phyloP scores from a whole-genome alignment of 805 yeast genomes.

The Yamadazyma scolyti region DNA sequence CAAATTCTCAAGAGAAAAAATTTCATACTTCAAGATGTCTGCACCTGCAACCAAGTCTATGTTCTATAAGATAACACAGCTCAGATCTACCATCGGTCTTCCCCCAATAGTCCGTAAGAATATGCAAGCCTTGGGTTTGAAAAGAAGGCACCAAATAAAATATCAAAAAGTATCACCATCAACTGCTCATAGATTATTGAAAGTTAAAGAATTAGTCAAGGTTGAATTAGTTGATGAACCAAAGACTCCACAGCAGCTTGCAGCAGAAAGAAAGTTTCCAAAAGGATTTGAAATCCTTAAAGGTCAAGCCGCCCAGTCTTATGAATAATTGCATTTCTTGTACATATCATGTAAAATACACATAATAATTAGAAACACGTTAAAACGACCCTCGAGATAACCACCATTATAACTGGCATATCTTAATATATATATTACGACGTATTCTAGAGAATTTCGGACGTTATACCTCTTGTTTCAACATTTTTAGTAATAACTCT shows the following conservation, averaged over 20 bases:
- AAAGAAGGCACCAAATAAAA: conserved; percentile 65
- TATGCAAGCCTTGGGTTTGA: conserved; percentile 69
- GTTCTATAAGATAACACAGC: conserved; percentile 63
- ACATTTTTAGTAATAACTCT: too few species aligned
- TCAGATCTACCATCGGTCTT: conserved; percentile 81
- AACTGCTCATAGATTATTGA: conserved; percentile 79
- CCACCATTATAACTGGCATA: too few species aligned
- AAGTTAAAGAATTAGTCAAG: conserved; percentile 80
- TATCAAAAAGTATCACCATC: conserved; percentile 73
- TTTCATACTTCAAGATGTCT: too few species aligned
- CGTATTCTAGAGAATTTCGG: too few species aligned
- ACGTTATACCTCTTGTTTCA: too few species aligned
- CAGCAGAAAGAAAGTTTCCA: conserved; percentile 52
- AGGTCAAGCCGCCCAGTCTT: conserved; percentile 7
- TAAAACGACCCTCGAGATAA: too few species aligned
- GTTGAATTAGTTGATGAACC: conserved; percentile 67
- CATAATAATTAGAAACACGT: too few species aligned
- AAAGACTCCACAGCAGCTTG: conserved; percentile 49
- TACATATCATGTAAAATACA: too few species aligned
- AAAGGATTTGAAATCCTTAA: conserved; percentile 51
- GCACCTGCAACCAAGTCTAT: too few species aligned
- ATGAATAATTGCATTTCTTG: too few species aligned
- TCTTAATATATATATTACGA: too few species aligned
- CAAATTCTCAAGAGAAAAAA: too few species aligned
- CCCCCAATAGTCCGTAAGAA: conserved; percentile 66